Base-by-base conservation (phyloP, 2,329 filamentous ascomycete genomes). In the Exophiala phaeomuriformis region DNA sequence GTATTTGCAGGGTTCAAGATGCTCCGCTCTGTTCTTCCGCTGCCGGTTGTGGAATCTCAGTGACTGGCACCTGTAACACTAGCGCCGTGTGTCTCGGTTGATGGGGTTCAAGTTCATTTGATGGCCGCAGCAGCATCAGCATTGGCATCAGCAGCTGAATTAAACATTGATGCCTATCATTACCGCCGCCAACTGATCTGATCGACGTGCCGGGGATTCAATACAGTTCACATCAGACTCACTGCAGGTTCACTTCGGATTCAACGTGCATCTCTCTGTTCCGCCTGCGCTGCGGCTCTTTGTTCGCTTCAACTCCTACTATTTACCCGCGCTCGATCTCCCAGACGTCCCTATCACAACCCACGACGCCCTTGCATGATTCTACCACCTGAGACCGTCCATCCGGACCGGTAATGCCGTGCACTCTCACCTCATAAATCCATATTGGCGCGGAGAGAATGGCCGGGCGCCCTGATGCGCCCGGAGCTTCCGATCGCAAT, bases 401-500 rank as follows among this genome's bases (percentile, higher is more conserved):
- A 40, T 47, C 44, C 49, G 53, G 39, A 42, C 45, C 33, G 39
- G 36, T 54, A 49, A 47, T 35, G 52, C 47, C 46, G 32, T 50
- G 30, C 41, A 55, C 27, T 43, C 12, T 28, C 33, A 49, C 36
- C 37, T 40, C 36, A 36, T 53, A 49, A 36, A 43, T 39, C 49
- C 41, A 28, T 55, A 19, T 46, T 47, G 51, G 49, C 52, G 53
- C 54, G 43, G 49, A 33, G 41, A 55, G 51, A 52, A 62, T 62
- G 60, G 60, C 54, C 58, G 58, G 57, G 51, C 45, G 60, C 52
- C 56, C 58, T 30, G 51, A 61, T 57, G 56, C 55, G 54, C 51
- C 56, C 51, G 48, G 37, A 53, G 49, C 51, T 56, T 41, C 57
- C 30, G 33, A 53, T 51, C 41, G 50, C 66, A 68, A 70, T 65